Conservation (phyloP, 331 rosid species). For the Malus hybrid region DNA sequence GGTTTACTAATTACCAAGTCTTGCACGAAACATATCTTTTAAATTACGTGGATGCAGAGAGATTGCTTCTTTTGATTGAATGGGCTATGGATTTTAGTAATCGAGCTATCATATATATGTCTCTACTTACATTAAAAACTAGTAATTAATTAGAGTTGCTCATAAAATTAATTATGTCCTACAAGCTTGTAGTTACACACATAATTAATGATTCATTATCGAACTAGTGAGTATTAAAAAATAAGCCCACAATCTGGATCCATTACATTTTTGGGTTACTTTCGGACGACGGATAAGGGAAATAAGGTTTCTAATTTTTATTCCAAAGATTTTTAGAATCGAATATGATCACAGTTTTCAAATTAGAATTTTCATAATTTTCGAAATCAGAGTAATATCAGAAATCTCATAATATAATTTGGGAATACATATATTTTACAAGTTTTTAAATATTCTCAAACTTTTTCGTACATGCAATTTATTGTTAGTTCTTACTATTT, state of each 20-base stretch:
- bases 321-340: background rate
- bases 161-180: background rate
- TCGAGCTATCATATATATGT: background rate
- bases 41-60: background rate
- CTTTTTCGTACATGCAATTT: background rate
- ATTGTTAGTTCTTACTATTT: background rate
- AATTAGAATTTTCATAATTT: too few relatives aligned
- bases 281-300: background rate
- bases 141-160: background rate
- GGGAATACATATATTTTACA: too few relatives aligned
- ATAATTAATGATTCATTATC: too few relatives aligned
- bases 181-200: background rate
- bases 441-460: too few relatives aligned
- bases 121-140: background rate
- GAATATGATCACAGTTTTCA: background rate
- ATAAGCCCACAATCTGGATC: background rate
- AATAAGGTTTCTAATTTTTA: background rate
- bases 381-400: too few relatives aligned
- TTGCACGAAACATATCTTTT: background rate
- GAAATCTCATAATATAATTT: too few relatives aligned
- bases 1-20: background rate
- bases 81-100: background rate
- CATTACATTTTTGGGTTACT: background rate
- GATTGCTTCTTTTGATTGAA: background rate
- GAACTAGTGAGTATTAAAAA: too few relatives aligned